Conservation (phyloP, 164 flowering plant species). For the Magnolia kwangsiensis region DNA sequence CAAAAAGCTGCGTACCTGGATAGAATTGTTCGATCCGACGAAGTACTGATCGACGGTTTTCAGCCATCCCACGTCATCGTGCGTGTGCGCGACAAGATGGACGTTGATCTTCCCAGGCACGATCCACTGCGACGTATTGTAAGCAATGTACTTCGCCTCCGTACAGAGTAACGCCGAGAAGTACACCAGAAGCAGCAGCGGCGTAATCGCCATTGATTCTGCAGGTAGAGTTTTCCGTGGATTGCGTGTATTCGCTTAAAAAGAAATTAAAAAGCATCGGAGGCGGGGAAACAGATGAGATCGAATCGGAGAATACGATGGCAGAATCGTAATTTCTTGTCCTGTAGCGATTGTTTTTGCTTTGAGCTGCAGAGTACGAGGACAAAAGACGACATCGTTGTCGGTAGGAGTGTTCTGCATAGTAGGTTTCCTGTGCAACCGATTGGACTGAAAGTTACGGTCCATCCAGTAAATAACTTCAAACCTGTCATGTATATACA, state of each 20-base stretch:
- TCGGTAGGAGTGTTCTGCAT: no score
- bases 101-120: slow-evolving; percentile 70
- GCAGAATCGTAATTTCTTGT: background rate
- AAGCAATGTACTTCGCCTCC: slow-evolving; percentile 40
- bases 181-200: slow-evolving; percentile 7
- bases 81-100: slow-evolving; percentile 84
- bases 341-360: background rate
- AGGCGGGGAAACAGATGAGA: background rate
- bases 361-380: background rate
- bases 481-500: no score
- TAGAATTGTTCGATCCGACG: slow-evolving; percentile 72
- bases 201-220: slow-evolving; percentile 11
- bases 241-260: background rate
- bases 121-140: slow-evolving; percentile 51
- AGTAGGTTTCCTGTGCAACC: no score
- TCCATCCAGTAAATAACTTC: no score
- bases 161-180: slow-evolving; percentile 1
- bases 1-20: slow-evolving; percentile 33
- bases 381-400: no score
- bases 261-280: background rate
- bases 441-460: no score
- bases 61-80: slow-evolving; percentile 93
- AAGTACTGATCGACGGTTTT: slow-evolving; percentile 93
- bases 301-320: background rate
- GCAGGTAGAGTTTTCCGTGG: background rate